phyloP scores from a whole-genome alignment of 257 asterid genomes.

The Paraleonurus japonicus region DNA sequence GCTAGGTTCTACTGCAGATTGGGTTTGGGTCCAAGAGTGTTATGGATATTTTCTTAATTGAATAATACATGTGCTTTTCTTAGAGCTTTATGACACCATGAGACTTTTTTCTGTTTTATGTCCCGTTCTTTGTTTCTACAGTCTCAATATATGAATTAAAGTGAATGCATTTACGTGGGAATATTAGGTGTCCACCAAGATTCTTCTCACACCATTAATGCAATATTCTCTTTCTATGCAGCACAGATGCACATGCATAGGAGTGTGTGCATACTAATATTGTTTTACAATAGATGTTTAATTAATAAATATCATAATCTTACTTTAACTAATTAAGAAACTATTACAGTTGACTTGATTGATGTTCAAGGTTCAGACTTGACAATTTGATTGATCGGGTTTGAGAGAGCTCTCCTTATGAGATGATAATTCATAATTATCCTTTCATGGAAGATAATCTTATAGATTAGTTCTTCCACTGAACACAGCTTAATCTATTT shows the following conservation, averaged over 20 bases:
- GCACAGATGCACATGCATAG: background rate
- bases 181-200: background rate
- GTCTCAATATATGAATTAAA: background rate
- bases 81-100: background rate
- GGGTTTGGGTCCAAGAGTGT: background rate
- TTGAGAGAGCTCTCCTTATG: background rate
- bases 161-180: background rate
- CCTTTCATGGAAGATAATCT: background rate
- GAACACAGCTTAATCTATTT: conserved; percentile 16
- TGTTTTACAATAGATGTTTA: conserved; percentile 1
- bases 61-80: background rate
- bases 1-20: background rate
- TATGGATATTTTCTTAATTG: background rate
- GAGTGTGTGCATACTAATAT: background rate
- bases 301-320: background rate
- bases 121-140: conserved; percentile 6
- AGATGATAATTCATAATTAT: background rate
- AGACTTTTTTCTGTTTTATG: background rate
- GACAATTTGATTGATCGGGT: conserved; percentile 5
- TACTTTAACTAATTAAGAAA: background rate
- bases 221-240: background rate
- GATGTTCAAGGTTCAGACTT: background rate
- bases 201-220: background rate
- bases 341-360: background rate
- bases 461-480: background rate